Percentiles rank a stretch among this genome's conserved stretches.
These are phyloP conservation scores for Coemansia sp. DNA, from an alignment of 192 early-diverging fungal genomes.

Conservation along the genomic window DNA sequence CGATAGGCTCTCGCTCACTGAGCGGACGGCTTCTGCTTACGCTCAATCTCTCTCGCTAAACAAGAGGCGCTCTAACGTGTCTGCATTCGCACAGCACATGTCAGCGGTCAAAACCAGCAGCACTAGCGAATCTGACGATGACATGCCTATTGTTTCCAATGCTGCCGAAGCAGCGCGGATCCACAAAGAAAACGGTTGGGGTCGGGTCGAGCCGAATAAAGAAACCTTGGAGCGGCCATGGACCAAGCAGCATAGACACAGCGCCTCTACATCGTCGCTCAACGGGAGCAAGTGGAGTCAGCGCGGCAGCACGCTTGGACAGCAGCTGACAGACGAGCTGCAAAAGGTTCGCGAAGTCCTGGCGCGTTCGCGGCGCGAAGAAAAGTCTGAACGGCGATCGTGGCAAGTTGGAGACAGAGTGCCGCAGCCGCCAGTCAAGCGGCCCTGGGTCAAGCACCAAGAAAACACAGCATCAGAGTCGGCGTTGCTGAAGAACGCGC, in stretches of 20 bases:
- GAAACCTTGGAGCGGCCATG: slow-evolving; percentile 26
- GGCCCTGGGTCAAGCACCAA: slow-evolving; percentile 38
- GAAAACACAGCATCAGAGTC: slow-evolving; percentile 39
- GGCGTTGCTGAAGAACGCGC: slow-evolving; percentile 21
- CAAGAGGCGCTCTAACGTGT: slow-evolving; percentile 24
- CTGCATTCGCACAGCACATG: slow-evolving; percentile 8
- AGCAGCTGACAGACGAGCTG: slow-evolving; percentile 53
- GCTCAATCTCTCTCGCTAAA: not conserved
- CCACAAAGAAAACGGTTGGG: slow-evolving; percentile 9
- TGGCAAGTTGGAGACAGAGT: slow-evolving; percentile 35
- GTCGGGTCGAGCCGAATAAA: not conserved
- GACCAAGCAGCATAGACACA: slow-evolving; percentile 32
- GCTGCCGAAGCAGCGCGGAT: slow-evolving; percentile 5
- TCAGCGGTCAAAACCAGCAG: not conserved
- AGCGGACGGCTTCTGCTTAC: slow-evolving; percentile 5
- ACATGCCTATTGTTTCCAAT: not conserved
- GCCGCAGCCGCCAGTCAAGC: slow-evolving; percentile 7
- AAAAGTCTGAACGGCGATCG: slow-evolving; percentile 31
- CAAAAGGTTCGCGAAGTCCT: slow-evolving; percentile 34
- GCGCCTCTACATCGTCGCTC: slow-evolving; percentile 31
- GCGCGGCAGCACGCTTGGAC: slow-evolving; percentile 52
- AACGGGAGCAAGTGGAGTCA: slow-evolving; percentile 19
- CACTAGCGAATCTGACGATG: slow-evolving; percentile 1
- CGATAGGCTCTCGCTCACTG: slow-evolving; percentile 1
- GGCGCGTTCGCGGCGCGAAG: slow-evolving; percentile 28